Conservation (phyloP, 2,329 filamentous ascomycete genomes). For the Aspergillus clavatus region DNA sequence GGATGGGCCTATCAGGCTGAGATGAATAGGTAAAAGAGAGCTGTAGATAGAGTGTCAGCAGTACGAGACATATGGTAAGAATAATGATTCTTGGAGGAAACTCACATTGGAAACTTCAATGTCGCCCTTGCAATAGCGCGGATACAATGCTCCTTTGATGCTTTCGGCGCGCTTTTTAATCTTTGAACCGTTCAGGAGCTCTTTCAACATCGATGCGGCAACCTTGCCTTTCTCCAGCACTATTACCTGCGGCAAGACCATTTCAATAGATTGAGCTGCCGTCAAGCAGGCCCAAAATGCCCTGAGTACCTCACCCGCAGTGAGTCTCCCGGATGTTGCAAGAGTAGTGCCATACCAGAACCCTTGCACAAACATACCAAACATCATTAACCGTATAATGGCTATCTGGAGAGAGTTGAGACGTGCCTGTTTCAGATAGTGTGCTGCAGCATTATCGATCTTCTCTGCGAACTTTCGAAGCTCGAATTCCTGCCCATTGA, state of each 20-base stretch:
- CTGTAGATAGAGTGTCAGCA: conserved; percentile 40
- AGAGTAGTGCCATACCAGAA: conserved; percentile 82
- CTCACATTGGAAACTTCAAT: conserved; percentile 65
- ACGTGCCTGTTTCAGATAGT: conserved; percentile 64
- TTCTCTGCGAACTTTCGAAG: conserved; percentile 58
- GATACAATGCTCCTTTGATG: conserved; percentile 28
- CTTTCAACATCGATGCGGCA: conserved; percentile 61
- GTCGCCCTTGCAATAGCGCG: conserved; percentile 55
- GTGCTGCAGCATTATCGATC: conserved; percentile 54
- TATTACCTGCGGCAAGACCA: conserved; percentile 70
- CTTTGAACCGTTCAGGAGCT: conserved; percentile 35
- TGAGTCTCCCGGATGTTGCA: conserved; percentile 54
- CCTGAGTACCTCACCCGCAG: conserved; percentile 66
- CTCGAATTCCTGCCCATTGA: conserved; percentile 70
- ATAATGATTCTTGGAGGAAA: neutral
- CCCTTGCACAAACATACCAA: conserved; percentile 76
- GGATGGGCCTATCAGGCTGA: conserved; percentile 55
- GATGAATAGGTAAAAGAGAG: conserved; percentile 79
- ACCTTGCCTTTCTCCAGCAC: conserved; percentile 73
- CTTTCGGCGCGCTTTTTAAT: conserved; percentile 18
- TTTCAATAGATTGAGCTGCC: conserved; percentile 69
- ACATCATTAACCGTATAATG: conserved; percentile 67
- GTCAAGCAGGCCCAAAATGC: conserved; percentile 80
- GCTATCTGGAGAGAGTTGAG: conserved; percentile 68
- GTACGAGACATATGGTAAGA: conserved; percentile 5